Base-by-base conservation (phyloP, 1,139 yeast genomes). In the Pichia sp. region DNA sequence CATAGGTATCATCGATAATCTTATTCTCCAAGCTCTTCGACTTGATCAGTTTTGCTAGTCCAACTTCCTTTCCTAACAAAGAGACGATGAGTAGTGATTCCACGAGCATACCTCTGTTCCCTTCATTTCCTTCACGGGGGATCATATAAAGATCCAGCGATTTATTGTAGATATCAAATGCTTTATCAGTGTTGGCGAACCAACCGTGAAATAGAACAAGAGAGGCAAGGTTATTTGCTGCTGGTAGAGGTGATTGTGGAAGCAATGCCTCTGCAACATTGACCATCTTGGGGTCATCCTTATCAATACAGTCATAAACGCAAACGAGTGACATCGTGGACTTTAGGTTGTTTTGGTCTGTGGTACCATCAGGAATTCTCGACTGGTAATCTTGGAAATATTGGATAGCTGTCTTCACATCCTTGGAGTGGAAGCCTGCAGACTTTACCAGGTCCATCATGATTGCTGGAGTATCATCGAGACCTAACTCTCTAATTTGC, bases 21-120 rank as follows among this genome's bases (percentile, higher is more conserved):
- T 50, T 58, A 39, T 68, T 68, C 29, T 62, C 67, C 4, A 64
- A 51, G 1, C 80, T 74, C 46, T 76, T 78, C 29, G 74, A 77
- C 44, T 69, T 66, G n/a, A 80, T 58, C 30, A 78, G 66, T 29
- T 68, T 64, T 0, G 86, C 85, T 53, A 81, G 70, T 38, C 74
- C 78, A 27, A 84, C 55, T 48, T 81, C 86, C 26, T 65, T 61
- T 25, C 67, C 65, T 16, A 66, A 59, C 25, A 81, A 56, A 36
- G 61, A 64, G 1, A 74, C 66, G 17, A 74, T 48, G 16, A 77
- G 57, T 34, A 79, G 57, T 1, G 81, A 59, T 46, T 77, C 77
- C 0, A 79, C 69, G 17, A 78, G 50, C 20, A 61, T 46, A 0
- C 77, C 78, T 16, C 71, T 59, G 2, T 67, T 62, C 0, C 76